Conservation (phyloP, 352 stramenopile genomes). For the Pythium diclinum region DNA sequence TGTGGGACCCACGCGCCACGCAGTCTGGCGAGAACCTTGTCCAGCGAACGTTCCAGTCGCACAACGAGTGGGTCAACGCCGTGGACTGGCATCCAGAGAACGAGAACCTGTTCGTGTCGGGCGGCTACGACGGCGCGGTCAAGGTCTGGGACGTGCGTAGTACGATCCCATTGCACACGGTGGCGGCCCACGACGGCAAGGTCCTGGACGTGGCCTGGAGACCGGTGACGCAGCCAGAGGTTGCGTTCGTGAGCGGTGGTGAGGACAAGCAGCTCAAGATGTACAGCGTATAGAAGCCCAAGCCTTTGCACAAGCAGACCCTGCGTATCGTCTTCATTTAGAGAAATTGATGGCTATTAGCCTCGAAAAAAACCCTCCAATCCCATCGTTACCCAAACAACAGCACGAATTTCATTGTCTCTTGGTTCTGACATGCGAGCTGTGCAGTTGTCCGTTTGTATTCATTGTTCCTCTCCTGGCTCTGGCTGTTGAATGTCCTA, state of each 20-base stretch:
- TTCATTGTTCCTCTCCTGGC: neutral
- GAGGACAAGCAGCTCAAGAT: conserved; percentile 87
- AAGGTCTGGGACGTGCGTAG: conserved; percentile 83
- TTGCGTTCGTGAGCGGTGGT: conserved; percentile 73
- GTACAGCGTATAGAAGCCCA: conserved; percentile 67
- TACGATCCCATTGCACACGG: conserved; percentile 72
- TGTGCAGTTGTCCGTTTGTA: neutral
- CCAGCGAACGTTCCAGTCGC: conserved; percentile 78
- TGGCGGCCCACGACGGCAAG: conserved; percentile 75
- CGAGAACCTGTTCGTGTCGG: conserved; percentile 66
- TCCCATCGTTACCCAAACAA: neutral
- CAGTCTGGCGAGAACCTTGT: conserved; percentile 70
- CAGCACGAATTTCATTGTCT: neutral
- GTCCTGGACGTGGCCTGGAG: conserved; percentile 64
- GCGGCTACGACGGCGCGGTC: conserved; percentile 71
- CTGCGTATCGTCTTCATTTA: conserved; percentile 12
- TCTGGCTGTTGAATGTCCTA: too few relatives aligned
- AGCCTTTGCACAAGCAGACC: neutral
- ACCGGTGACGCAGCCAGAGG: conserved; percentile 26
- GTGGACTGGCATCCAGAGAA: conserved; percentile 63
- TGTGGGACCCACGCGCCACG: conserved; percentile 78
- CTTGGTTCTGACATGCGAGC: neutral
- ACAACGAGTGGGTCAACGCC: conserved; percentile 82
- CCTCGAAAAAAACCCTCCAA: neutral
- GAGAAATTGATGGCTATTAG: conserved; percentile 8